Conservation (phyloP, 352 stramenopile genomes). For the Phytophthora quininea region DNA sequence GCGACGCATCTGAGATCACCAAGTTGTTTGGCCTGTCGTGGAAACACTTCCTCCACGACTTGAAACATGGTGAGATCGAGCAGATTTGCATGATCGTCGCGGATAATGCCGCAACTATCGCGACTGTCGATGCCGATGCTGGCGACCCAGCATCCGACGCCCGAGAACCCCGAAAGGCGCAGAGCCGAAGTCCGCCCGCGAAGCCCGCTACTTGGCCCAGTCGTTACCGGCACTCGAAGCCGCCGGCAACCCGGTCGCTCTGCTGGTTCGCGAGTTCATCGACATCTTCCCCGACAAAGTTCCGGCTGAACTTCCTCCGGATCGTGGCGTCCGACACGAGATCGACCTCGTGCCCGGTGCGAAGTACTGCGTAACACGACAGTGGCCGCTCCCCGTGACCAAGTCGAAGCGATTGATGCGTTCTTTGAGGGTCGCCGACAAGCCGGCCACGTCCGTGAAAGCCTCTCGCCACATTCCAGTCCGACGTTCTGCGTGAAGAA, state of each 20-base stretch:
- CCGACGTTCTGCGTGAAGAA: conserved; percentile 10
- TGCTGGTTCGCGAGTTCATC: background rate
- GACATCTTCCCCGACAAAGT: conserved; percentile 35
- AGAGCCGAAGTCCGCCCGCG: conserved; percentile 15
- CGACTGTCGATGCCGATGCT: conserved; percentile 2
- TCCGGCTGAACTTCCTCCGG: conserved; percentile 6
- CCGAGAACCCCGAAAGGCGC: conserved; percentile 6
- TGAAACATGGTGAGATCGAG: conserved; percentile 26
- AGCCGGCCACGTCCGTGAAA: conserved; percentile 18
- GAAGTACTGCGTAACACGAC: conserved; percentile 38
- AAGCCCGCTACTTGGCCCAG: conserved; percentile 24
- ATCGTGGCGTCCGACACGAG: conserved; percentile 32
- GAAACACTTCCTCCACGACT: conserved; percentile 27
- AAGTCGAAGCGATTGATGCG: conserved; percentile 27
- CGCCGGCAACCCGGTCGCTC: background rate
- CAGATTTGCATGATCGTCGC: conserved; percentile 22
- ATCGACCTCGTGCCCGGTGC: conserved; percentile 27
- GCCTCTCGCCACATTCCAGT: conserved; percentile 9
- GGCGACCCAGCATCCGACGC: background rate
- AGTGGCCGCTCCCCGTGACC: conserved; percentile 22
- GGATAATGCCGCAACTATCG: background rate
- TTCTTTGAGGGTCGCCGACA: conserved; percentile 21
- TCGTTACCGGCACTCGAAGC: conserved; percentile 10
- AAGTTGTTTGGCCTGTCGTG: conserved; percentile 7
- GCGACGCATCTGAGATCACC: conserved; percentile 5